phyloP scores from a whole-genome alignment of 257 asterid genomes.

The Penstemon davidsonii region DNA sequence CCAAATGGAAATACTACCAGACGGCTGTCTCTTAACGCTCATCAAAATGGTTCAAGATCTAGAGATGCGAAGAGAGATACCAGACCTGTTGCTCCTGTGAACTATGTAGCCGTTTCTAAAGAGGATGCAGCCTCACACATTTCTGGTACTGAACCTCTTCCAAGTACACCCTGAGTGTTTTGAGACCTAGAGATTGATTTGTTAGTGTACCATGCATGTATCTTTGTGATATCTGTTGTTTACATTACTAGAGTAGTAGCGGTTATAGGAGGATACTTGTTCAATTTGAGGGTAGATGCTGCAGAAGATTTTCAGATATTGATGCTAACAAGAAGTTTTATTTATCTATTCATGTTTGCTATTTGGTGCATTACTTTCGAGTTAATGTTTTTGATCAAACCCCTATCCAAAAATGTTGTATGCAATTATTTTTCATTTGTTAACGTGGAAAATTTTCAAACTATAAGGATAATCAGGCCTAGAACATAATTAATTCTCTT shows the following conservation, averaged over 20 bases:
- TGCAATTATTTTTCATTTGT: no score
- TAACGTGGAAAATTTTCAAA: no score
- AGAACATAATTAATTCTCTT: no score
- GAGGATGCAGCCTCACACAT: constrained; percentile 45
- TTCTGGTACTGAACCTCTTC: constrained; percentile 42
- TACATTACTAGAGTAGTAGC: constrained; percentile 1
- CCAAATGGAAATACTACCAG: constrained; percentile 64
- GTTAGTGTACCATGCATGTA: neutral
- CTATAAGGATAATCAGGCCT: no score
- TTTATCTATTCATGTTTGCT: no score
- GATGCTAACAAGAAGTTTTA: neutral
- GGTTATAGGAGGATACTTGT: constrained; percentile 24
- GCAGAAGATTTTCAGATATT: constrained; percentile 14
- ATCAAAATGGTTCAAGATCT: constrained; percentile 86
- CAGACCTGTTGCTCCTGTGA: constrained; percentile 67
- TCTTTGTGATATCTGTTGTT: constrained; percentile 7
- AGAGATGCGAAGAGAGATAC: constrained; percentile 75
- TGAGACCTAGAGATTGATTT: neutral
- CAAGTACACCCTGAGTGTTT: constrained; percentile 39
- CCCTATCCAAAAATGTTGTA: no score
- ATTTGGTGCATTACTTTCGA: no score
- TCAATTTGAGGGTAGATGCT: constrained; percentile 25
- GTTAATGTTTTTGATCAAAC: no score
- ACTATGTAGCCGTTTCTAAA: constrained; percentile 73
- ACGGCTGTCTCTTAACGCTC: constrained; percentile 77